phyloP scores from a whole-genome alignment of 2,329 filamentous ascomycete genomes.

The Chrysoporthe austroafricana region DNA sequence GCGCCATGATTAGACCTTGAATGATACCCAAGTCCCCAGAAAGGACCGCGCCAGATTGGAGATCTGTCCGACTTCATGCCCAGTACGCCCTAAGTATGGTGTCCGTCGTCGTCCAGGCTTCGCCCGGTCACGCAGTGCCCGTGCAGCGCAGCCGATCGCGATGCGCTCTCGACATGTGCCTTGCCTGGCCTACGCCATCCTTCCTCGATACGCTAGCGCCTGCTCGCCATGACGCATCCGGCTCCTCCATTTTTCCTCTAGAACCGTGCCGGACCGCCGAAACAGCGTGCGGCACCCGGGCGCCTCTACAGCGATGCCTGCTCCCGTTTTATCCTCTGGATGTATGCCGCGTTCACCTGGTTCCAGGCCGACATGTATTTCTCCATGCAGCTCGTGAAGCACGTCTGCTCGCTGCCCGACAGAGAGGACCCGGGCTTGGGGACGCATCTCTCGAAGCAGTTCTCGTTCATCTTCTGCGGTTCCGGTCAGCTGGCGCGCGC shows the following conservation, averaged over 20 bases:
- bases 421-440: slow-evolving; percentile 70
- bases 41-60: slow-evolving; percentile 17
- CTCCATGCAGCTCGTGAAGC: slow-evolving; percentile 78
- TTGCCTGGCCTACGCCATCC: not conserved
- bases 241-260: not conserved
- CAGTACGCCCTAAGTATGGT: not conserved
- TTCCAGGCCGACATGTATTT: slow-evolving; percentile 87
- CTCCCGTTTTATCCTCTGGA: slow-evolving; percentile 66
- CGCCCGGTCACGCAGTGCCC: not conserved
- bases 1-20: slow-evolving; percentile 28
- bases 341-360: slow-evolving; percentile 70
- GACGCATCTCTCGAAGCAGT: slow-evolving; percentile 80
- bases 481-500: slow-evolving; percentile 19
- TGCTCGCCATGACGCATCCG: not conserved
- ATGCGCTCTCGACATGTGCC: not conserved
- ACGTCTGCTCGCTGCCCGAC: slow-evolving; percentile 69
- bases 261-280: not conserved
- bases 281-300: slow-evolving; percentile 37
- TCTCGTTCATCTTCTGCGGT: slow-evolving; percentile 74
- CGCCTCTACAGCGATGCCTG: slow-evolving; percentile 10
- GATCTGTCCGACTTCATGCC: not conserved
- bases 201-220: not conserved
- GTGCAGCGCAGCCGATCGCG: not conserved
- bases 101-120: not conserved
- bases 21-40: slow-evolving; percentile 19